Evolutionary conservation across 129 eudicot species (phyloP).

Genomic region (Daucus carota): DH1_v3.0 NC_030382.2:50715501-50716000

Average conservation of each 20-base stretch:
- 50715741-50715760: slow-evolving; percentile 18
- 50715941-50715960: background rate
- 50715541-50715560: background rate
- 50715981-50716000: background rate
- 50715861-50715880: background rate
- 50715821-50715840: background rate
- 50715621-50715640: slow-evolving; percentile 21
- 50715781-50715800: background rate
- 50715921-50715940: too few relatives aligned
- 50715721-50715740: slow-evolving; percentile 30
- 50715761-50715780: slow-evolving; percentile 12
- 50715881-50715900: background rate
- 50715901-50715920: background rate
- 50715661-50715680: slow-evolving; percentile 28
- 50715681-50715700: slow-evolving; percentile 35
- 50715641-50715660: slow-evolving; percentile 20
- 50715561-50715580: background rate
- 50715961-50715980: background rate
- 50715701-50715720: slow-evolving; percentile 34
- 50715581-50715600: slow-evolving; percentile 18
- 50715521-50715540: background rate
- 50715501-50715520: background rate
- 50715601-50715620: slow-evolving; percentile 22
- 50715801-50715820: background rate
- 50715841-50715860: background rate